Evolutionary conservation across 2,329 filamentous ascomycete genomes (phyloP), one percentile per base, ranked within the genome.

Genomic region (Nemania bipapillata): DNA sequence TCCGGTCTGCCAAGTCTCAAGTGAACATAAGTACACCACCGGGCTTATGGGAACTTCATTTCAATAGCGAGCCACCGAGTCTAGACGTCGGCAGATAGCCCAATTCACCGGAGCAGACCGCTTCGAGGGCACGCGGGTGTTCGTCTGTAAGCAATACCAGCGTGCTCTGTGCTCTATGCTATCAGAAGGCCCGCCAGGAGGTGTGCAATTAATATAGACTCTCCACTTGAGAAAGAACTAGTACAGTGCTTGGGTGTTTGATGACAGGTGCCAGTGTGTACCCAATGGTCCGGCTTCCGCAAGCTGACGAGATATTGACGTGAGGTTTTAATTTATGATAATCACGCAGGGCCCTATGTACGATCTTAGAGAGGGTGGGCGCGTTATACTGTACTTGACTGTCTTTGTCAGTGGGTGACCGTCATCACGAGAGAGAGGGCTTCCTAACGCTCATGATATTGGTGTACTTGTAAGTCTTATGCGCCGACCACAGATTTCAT

Each of bases 301-400:
- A 45, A 58, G 69, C 62, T 71, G 66, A 71, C 69, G 66, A 66
- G 63, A 66, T 66, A 42, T 54, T 69, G 65, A 66, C 63, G 55
- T 65, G 50, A 70, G 63, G 47, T 47, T 65, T 67, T 67, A 58
- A 63, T 71, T 30, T 54, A 64, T 42, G n/a, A 50, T 42, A 60
- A 58, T 55, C 58, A 66, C 63, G 55, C 37, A 55, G 42, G 15
- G 54, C 54, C 5, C 24, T 37, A 35, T 49, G 22, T 57, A n/a
- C 20, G 20, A 28, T 11, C 22, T 17, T n/a, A 3, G n/a, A 59
- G 12, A 47, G 59, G 49, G 53, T 58, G 53, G 58, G 53, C 20
- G 59, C 28, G 22, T 60, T 58, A 30, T 55, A 26, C 4, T 45
- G 12, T 55, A 26, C 4, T 45, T 9, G 45, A 58, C 5, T 40